phyloP scores from a whole-genome alignment of 192 early-diverging fungal genomes.

The Spinellus fusiger region DNA sequence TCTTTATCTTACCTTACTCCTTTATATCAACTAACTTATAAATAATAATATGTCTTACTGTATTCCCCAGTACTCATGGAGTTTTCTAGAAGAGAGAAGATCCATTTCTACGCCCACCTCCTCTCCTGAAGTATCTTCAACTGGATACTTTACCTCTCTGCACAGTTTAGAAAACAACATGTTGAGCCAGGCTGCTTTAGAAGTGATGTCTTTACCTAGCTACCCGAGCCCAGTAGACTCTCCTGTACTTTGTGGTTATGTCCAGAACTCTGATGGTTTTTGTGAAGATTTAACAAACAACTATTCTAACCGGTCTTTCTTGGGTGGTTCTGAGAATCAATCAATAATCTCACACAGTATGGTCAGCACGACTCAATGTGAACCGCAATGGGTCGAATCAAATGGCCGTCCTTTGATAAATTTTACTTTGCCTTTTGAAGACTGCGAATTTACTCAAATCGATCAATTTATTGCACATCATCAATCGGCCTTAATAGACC shows the following conservation, averaged over 20 bases:
- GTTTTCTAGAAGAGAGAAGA: no score
- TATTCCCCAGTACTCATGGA: no score
- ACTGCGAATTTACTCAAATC: background rate
- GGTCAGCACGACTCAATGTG: no score
- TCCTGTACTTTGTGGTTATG: background rate
- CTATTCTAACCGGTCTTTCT: background rate
- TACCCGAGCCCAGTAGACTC: constrained; percentile 13
- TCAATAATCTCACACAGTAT: no score
- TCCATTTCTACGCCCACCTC: background rate
- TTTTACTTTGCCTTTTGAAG: no score
- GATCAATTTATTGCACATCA: constrained; percentile 18
- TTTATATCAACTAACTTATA: no score
- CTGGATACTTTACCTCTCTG: constrained; percentile 8
- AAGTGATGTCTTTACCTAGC: background rate
- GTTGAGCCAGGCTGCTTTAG: background rate
- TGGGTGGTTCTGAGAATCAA: no score
- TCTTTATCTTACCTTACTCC: no score
- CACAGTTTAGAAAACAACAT: background rate
- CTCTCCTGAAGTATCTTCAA: background rate
- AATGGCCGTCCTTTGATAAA: no score
- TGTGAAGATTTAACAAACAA: background rate
- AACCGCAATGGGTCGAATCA: no score
- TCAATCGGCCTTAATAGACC: background rate
- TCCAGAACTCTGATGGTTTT: background rate
- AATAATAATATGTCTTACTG: no score